Evolutionary conservation across 2,329 filamentous ascomycete genomes (phyloP).

Genomic region (Phoma sp.): DNA sequence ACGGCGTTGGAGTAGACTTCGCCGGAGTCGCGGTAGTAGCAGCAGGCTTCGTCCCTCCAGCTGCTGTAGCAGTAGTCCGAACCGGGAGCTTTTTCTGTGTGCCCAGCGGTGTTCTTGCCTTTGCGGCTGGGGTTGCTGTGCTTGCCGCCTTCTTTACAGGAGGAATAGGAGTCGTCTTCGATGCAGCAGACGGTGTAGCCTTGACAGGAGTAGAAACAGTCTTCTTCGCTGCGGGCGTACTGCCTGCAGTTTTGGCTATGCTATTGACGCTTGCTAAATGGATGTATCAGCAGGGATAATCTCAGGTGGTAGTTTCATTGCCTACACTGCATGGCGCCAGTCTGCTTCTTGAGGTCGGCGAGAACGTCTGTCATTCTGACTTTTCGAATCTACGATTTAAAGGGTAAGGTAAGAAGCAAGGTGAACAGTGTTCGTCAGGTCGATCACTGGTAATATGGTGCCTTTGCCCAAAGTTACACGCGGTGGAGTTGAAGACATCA

Average conservation of each 20-base stretch:
- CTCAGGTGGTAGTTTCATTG: not conserved
- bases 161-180: slow-evolving; percentile 13
- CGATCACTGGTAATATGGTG: slow-evolving; percentile 1
- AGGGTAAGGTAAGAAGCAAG: not conserved
- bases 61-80: slow-evolving; percentile 4
- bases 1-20: slow-evolving; percentile 33
- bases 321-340: slow-evolving; percentile 50
- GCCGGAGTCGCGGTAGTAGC: slow-evolving; percentile 15
- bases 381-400: not conserved
- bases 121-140: slow-evolving; percentile 18
- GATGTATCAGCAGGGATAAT: not conserved
- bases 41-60: slow-evolving; percentile 19
- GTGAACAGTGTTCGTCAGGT: not conserved
- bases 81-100: slow-evolving; percentile 30
- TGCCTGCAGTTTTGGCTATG: slow-evolving; percentile 36
- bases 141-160: slow-evolving; percentile 25
- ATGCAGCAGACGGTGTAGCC: slow-evolving; percentile 22
- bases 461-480: slow-evolving; percentile 2
- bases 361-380: slow-evolving; percentile 39
- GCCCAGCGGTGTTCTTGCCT: slow-evolving; percentile 26
- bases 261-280: slow-evolving; percentile 37
- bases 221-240: slow-evolving; percentile 34
- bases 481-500: slow-evolving; percentile 13
- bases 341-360: slow-evolving; percentile 51
- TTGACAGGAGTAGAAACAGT: slow-evolving; percentile 26